Conservation (phyloP, 164 flowering plant species). For the Protea cynaroides region DNA sequence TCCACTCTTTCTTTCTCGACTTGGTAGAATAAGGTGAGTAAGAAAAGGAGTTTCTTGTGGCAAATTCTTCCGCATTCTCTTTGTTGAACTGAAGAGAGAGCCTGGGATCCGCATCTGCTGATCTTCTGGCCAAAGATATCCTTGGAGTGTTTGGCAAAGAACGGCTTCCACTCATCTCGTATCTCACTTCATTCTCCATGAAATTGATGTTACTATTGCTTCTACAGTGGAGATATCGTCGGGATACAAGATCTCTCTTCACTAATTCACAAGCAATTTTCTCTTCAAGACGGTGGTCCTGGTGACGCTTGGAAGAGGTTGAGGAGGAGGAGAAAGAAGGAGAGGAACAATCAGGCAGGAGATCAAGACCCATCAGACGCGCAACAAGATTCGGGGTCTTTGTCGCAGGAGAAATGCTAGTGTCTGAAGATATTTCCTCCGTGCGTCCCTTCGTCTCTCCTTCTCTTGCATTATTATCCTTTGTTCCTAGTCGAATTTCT, state of each 20-base stretch:
- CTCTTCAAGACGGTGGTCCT: conserved; percentile 3
- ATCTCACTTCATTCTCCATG: conserved; percentile 3
- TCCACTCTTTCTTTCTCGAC: conserved; percentile 18
- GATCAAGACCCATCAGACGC: conserved; percentile 89
- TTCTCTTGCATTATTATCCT: not conserved
- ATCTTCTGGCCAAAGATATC: conserved; percentile 52
- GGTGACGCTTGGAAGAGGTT: conserved; percentile 8
- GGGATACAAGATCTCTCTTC: conserved; percentile 2
- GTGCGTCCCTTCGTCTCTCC: not conserved
- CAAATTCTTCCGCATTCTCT: conserved; percentile 40
- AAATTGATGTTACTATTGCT: conserved; percentile 6
- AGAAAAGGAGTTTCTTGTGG: not conserved
- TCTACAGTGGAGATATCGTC: conserved; percentile 9
- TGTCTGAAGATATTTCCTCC: conserved; percentile 30
- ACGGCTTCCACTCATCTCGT: conserved; percentile 25
- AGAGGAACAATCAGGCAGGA: conserved; percentile 48
- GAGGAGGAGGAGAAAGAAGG: conserved; percentile 4
- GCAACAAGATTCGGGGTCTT: conserved; percentile 84
- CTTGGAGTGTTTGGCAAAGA: conserved; percentile 77
- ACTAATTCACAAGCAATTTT: not conserved
- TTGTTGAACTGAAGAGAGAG: conserved; percentile 68
- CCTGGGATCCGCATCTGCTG: conserved; percentile 71
- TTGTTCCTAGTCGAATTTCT: conserved; percentile 39
- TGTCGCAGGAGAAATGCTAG: conserved; percentile 41
- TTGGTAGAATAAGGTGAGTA: conserved; percentile 8